These are phyloP conservation scores for Pleurotus tuoliensis DNA, from an alignment of 768 basidiomycete genomes.

Conservation along the genomic window DNA sequence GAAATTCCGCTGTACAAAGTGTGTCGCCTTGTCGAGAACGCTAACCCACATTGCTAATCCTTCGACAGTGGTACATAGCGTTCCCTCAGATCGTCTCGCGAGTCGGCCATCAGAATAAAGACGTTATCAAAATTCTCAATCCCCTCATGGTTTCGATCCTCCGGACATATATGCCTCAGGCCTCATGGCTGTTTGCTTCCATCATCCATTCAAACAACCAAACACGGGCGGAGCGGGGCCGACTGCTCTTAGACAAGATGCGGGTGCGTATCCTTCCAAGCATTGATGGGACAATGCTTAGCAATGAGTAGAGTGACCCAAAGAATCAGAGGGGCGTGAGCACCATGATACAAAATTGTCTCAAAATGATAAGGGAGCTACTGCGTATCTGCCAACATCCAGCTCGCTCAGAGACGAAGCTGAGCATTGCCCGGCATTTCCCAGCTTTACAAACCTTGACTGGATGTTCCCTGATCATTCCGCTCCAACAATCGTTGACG, in stretches of 20 bases:
- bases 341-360: conserved; percentile 53
- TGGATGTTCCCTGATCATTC: conserved; percentile 72
- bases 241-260: conserved; percentile 50
- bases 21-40: conserved; percentile 5
- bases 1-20: conserved; percentile 81
- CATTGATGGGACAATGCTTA: neutral
- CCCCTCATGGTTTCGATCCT: conserved; percentile 71
- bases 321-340: conserved; percentile 31
- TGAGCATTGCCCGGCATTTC: conserved; percentile 55
- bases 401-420: conserved; percentile 34
- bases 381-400: conserved; percentile 60
- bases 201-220: conserved; percentile 80
- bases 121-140: conserved; percentile 57
- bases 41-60: neutral
- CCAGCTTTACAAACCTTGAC: conserved; percentile 51
- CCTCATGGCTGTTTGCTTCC: conserved; percentile 88
- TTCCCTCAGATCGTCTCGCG: conserved; percentile 97
- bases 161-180: conserved; percentile 83
- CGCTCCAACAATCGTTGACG: conserved; percentile 89
- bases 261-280: conserved; percentile 35
- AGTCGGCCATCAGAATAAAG: conserved; percentile 68
- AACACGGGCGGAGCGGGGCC: conserved; percentile 58
- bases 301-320: conserved; percentile 38
- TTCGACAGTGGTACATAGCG: conserved; percentile 83
- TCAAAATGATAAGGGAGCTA: conserved; percentile 65